Base-by-base conservation (phyloP, 106 monocot species). In the Acanthochlamys bracteata region DNA sequence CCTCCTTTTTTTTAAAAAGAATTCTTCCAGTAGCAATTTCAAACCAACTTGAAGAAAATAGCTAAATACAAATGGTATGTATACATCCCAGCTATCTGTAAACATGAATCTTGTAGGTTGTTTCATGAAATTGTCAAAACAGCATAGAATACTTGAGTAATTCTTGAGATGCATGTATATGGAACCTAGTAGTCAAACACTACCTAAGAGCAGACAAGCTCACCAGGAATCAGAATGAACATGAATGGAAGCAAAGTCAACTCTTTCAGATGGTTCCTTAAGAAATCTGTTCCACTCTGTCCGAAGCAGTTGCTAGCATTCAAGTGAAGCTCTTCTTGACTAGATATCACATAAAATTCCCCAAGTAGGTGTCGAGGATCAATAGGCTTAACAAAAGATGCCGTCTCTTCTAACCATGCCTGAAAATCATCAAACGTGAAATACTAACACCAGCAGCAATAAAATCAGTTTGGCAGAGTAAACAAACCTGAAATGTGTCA, bases 381-480 rank as follows among this genome's bases (percentile, higher is more conserved):
- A 24, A 95, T 86, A 9, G 77, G 73, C 70, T 94, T 94, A 16
- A 90, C 83, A 54, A 78, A 68, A 57, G 57, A 24, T 25, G 89
- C 86, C 94, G 90, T 94, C 74, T 94, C 94, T 76, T 94, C 86
- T 63, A 94, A 82, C 94, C 94, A 94, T 41, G 62, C 79, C 89
- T 93, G 56, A 11, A 62, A 57, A 17, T n/a, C 33, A 16, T 54
- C 16, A 8, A 39, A 20, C 53, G 0, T 22, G 40, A 11, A 26
- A 33, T 23, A 17, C 7, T 10, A 21, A 68, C 13, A 62, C 15
- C 26, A 42, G 13, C 41, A 42, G 2, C 19, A 17, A 22, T 21
- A 1, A 49, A 49, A 33, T 33, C 1, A 33, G 33, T 33, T 6
- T 33, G 49, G 10, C 10, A 10, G 49, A 49, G 49, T 1, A 49